These are phyloP conservation scores for Panellus pusillus DNA, from an alignment of 768 basidiomycete genomes.

Conservation along the genomic window DNA sequence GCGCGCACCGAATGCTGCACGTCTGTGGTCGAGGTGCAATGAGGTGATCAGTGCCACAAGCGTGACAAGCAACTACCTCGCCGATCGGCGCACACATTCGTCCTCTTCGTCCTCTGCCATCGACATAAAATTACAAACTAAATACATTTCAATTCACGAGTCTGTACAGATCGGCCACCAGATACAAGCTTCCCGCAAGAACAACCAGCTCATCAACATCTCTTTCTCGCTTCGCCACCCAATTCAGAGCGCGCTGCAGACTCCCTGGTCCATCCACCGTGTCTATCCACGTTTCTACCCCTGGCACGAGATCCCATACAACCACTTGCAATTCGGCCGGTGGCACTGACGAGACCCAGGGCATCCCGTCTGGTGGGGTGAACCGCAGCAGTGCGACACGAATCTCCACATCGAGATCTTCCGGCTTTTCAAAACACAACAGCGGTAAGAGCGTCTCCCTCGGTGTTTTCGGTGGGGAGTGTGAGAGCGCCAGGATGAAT, in stretches of 20 bases:
- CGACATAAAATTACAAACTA: too few species aligned
- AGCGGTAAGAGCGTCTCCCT: conserved; percentile 69
- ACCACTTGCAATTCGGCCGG: conserved; percentile 49
- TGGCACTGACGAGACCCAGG: conserved; percentile 79
- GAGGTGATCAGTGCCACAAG: background rate
- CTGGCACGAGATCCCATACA: conserved; percentile 43
- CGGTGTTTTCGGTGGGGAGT: conserved; percentile 85
- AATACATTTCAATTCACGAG: conserved; percentile 6
- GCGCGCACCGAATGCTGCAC: background rate
- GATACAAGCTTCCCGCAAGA: conserved; percentile 89
- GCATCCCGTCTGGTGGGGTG: conserved; percentile 86
- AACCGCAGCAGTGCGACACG: conserved; percentile 62
- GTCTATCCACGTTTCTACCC: conserved; percentile 47
- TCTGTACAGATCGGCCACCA: conserved; percentile 91
- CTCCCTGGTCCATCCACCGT: conserved; percentile 31
- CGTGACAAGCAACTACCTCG: too few species aligned
- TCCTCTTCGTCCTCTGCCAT: too few species aligned
- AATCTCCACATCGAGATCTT: conserved; percentile 30
- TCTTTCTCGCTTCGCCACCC: conserved; percentile 51
- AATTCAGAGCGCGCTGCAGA: conserved; percentile 37
- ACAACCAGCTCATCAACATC: conserved; percentile 53
- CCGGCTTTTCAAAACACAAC: conserved; percentile 41
- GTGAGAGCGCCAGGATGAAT: conserved; percentile 80
- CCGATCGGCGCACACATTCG: too few species aligned
- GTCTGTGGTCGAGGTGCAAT: background rate